Base-by-base conservation (phyloP, 768 basidiomycete genomes). In the Termitomyces sp. region DNA sequence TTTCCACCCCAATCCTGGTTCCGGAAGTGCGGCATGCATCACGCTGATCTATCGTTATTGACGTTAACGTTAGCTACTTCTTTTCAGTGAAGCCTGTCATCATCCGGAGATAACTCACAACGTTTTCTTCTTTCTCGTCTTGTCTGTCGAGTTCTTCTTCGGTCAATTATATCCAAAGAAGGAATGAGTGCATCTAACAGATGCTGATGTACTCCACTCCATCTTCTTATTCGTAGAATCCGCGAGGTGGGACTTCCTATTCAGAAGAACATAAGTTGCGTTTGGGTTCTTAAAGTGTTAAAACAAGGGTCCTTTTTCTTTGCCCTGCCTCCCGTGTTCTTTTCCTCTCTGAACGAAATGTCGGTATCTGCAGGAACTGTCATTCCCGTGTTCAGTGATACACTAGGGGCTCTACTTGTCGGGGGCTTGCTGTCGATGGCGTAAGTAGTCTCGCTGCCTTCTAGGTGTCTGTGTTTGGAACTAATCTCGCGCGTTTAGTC, bases 391-490 rank as follows among this genome's bases (percentile, higher is more conserved):
- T 74, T 80, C 39, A 75, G 78, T 59, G 76, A 78, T 54, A 83
- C 79, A 0, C 71, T 86, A 2, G 85, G 84, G 8, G 76, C 84
- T 27, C 66, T 84, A 37, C 70, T 85, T 23, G 55, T 84, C 4
- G 83, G 83, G 5, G 78, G 79, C 5, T 70, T 85, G 49, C 60
- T 78, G 27, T 79, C 81, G 14, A 74, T 80, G 65, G 76, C 77
- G 84, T 84, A 62, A 55, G 79, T 68, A 56, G 32, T 41, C 43
- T 41, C 1, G 1, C 14, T 54, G 27, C n/a, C 19, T 34, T 11
- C 16, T 35, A 27, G 30, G 17, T 34, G 61, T 21, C 61, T 10
- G 21, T 6, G n/a, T 16, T 23, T 10, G 23, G n/a, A 28, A 35
- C 32, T 54, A n/a, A 35, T 23, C 25, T 55, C 25, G 11, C 25